Evolutionary conservation across 306 rosid species (phyloP).

Genomic region (Amphicarpaea edgeworthii): DNA sequence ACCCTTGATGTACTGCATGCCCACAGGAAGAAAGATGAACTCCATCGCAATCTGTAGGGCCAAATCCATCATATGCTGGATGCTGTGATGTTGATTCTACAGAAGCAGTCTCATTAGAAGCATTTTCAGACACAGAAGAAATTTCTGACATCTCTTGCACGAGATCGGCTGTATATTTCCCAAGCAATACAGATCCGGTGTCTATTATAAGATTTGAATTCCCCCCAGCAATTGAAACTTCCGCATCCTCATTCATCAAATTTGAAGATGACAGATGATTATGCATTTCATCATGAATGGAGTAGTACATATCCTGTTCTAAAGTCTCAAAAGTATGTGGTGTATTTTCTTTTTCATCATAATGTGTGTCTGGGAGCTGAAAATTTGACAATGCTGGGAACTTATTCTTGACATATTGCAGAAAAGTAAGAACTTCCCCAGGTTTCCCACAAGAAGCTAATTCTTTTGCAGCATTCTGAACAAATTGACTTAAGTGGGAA

Average conservation of each 20-base stretch:
- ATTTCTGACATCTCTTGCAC: conserved; percentile 59
- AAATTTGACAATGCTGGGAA: conserved; percentile 62
- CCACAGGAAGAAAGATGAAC: conserved; percentile 96
- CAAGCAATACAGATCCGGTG: conserved; percentile 67
- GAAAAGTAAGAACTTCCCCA: conserved; percentile 63
- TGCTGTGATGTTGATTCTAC: conserved; percentile 58
- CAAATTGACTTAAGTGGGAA: conserved; percentile 53
- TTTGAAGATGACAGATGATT: conserved; percentile 46
- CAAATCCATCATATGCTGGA: conserved; percentile 69
- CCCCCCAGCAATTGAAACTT: conserved; percentile 48
- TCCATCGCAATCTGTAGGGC: conserved; percentile 88
- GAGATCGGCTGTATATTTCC: conserved; percentile 74
- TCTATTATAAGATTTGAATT: conserved; percentile 49
- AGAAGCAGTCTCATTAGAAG: conserved; percentile 52
- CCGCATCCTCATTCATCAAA: conserved; percentile 45
- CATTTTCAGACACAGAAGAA: conserved; percentile 65
- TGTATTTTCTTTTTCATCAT: conserved; percentile 51
- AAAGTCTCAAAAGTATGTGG: conserved; percentile 62
- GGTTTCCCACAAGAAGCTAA: conserved; percentile 61
- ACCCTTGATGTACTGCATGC: conserved; percentile 96
- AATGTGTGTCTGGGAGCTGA: conserved; percentile 56
- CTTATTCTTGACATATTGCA: conserved; percentile 61
- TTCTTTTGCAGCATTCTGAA: conserved; percentile 66
- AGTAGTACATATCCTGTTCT: conserved; percentile 72
- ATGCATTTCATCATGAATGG: conserved; percentile 61